phyloP scores from a whole-genome alignment of 441 rosid species.

The Syzygium malaccense region DNA sequence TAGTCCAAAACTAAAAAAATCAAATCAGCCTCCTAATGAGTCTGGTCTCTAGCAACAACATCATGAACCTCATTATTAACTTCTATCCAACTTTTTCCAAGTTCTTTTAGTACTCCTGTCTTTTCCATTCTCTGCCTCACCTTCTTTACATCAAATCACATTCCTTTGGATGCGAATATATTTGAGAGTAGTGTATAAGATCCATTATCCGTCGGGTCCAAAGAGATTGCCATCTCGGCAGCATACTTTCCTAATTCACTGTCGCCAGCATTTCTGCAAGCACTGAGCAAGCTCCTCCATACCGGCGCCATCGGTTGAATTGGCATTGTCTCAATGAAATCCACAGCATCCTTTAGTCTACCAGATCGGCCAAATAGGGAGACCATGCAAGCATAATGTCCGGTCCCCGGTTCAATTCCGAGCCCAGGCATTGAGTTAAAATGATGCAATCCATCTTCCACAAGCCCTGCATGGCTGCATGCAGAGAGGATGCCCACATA shows the following conservation, averaged over 20 bases:
- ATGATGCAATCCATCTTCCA: constrained; percentile 18
- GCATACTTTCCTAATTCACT: not conserved
- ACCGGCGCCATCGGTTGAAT: not conserved
- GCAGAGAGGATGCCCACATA: constrained; percentile 18
- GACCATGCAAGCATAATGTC: constrained; percentile 22
- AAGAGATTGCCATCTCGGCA: not conserved
- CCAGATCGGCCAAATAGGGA: constrained; percentile 21
- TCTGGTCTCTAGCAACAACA: not conserved
- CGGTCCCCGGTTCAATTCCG: constrained; percentile 6
- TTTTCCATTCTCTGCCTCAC: not conserved
- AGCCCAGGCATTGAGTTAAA: constrained; percentile 7
- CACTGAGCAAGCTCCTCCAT: not conserved
- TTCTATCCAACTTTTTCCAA: not conserved
- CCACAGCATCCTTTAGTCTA: not conserved
- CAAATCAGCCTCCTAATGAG: not conserved
- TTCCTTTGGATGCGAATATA: not conserved
- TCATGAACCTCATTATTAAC: not conserved
- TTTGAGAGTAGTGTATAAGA: not conserved
- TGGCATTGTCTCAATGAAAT: not conserved
- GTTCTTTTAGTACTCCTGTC: not conserved
- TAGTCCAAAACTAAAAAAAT: not conserved
- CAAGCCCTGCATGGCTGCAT: constrained; percentile 23
- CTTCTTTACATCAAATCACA: not conserved
- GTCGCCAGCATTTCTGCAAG: not conserved
- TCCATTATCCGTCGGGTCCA: not conserved